These are phyloP conservation scores for Dryas drummondii DNA, from an alignment of 306 rosid genomes.

Conservation along the genomic window DNA sequence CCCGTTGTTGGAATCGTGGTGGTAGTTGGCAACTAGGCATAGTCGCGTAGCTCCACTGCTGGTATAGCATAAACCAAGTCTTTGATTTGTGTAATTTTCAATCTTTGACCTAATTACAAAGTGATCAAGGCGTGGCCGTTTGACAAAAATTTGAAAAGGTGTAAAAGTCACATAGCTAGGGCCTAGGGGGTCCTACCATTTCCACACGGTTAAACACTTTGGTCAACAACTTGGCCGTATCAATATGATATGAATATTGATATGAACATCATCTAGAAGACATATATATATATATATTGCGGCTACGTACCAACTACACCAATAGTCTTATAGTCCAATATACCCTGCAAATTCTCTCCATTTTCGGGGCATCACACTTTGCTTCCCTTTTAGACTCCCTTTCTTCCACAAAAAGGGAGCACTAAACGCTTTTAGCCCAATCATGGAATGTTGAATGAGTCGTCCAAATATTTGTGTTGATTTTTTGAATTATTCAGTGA, in stretches of 20 bases:
- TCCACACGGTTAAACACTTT: background rate
- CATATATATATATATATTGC: background rate
- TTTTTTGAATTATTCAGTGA: too few species aligned
- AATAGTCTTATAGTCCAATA: too few species aligned
- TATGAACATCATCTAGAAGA: background rate
- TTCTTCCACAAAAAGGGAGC: background rate
- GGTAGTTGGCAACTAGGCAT: too few species aligned
- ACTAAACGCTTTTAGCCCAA: background rate
- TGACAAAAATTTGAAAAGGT: background rate
- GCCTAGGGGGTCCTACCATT: background rate
- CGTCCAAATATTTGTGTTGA: background rate
- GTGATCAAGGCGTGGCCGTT: background rate
- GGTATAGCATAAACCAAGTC: too few species aligned
- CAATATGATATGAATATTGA: background rate
- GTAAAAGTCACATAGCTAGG: background rate
- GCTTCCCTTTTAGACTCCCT: background rate
- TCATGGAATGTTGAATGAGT: conserved; percentile 12
- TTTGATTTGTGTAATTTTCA: too few species aligned
- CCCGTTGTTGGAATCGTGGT: too few species aligned
- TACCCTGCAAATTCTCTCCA: background rate
- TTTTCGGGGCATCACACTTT: background rate
- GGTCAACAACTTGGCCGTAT: background rate
- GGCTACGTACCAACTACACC: background rate
- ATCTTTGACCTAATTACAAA: too few species aligned
- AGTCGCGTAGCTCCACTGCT: too few species aligned